Percentiles rank a stretch among this genome's conserved stretches.
These are phyloP conservation scores for Penicillium occitanis DNA, from an alignment of 2,329 filamentous ascomycete species.

Conservation along the genomic window DNA sequence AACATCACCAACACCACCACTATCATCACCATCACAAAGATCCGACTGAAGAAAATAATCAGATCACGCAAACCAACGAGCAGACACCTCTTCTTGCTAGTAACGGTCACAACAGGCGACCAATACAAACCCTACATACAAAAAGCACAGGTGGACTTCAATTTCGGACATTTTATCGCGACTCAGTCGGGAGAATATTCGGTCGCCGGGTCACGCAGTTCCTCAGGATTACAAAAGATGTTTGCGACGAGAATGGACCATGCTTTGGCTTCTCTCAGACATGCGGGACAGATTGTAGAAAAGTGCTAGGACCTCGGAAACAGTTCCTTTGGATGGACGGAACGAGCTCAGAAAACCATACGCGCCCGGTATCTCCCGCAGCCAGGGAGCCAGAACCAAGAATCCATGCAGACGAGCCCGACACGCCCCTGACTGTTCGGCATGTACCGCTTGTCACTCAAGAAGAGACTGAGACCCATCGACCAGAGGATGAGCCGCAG, in stretches of 20 bases:
- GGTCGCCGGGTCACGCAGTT: slow-evolving; percentile 50
- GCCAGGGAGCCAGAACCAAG: slow-evolving; percentile 5
- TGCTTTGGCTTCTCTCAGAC: slow-evolving; percentile 63
- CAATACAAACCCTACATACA: slow-evolving; percentile 20
- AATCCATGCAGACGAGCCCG: slow-evolving; percentile 15
- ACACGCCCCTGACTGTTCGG: slow-evolving; percentile 21
- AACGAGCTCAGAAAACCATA: not conserved
- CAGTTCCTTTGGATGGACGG: slow-evolving; percentile 19
- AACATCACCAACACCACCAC: slow-evolving; percentile 25
- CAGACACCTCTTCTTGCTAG: slow-evolving; percentile 33
- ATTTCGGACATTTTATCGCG: slow-evolving; percentile 26
- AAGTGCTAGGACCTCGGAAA: slow-evolving; percentile 34
- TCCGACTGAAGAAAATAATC: slow-evolving; percentile 21
- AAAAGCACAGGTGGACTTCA: slow-evolving; percentile 23
- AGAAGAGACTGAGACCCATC: not conserved
- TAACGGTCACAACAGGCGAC: slow-evolving; percentile 27
- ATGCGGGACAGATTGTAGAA: slow-evolving; percentile 62
- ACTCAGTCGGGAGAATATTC: slow-evolving; percentile 38
- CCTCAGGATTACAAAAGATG: slow-evolving; percentile 49
- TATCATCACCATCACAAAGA: slow-evolving; percentile 15
- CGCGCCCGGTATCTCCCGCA: slow-evolving; percentile 5
- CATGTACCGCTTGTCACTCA: slow-evolving; percentile 7
- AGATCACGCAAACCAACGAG: slow-evolving; percentile 27
- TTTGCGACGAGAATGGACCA: slow-evolving; percentile 58
- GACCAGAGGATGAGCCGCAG: not conserved